These are phyloP conservation scores for Diutina mesorugosa DNA, from an alignment of 1,139 yeast genomes.

Conservation along the genomic window DNA sequence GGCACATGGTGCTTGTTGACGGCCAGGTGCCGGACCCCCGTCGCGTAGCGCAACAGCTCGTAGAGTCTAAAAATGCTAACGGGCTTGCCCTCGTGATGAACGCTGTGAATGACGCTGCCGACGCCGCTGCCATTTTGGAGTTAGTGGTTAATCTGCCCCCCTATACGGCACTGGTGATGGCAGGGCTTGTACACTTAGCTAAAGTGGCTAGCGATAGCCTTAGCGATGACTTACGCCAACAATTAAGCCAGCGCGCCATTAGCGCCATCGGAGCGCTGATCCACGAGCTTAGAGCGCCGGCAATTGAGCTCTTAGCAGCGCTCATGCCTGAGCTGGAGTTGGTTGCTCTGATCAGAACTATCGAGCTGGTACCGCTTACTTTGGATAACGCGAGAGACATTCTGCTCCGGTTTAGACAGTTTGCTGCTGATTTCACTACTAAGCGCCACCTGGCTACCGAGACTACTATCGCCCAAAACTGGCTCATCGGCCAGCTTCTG, in stretches of 20 bases:
- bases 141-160: not conserved
- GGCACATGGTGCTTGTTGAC: not conserved
- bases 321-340: not conserved
- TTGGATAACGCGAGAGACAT: not conserved
- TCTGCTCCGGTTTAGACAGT: not conserved
- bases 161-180: not conserved
- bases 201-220: not conserved
- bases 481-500: slow-evolving; percentile 26
- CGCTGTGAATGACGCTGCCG: not conserved
- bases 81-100: not conserved
- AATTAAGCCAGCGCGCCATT: not conserved
- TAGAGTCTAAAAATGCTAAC: not conserved
- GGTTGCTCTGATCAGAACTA: not conserved
- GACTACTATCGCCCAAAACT: not conserved
- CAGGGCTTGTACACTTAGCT: not conserved
- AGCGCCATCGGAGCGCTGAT: not conserved
- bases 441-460: not conserved
- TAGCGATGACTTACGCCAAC: not conserved
- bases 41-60: not conserved
- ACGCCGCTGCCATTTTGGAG: not conserved
- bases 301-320: not conserved
- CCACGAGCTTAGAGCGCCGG: not conserved
- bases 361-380: not conserved
- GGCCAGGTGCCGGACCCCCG: not conserved
- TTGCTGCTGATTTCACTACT: not conserved